Base-by-base conservation (phyloP, 306 rosid genomes). In the Ormosia emarginata region DNA sequence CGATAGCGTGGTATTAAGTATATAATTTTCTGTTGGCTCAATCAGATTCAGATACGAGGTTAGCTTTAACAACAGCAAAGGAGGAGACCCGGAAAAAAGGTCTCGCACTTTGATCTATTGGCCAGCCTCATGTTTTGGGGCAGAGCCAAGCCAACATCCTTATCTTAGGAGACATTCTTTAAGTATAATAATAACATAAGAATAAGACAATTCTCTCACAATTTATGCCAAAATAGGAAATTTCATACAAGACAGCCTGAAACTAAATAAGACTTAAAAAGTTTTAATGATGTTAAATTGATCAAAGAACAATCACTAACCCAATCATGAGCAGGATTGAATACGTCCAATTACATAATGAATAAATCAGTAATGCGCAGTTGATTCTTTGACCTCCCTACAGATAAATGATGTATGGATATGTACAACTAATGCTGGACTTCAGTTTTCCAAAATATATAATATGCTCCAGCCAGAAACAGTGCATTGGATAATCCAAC, bases 341-440 rank as follows among this genome's bases (percentile, higher is more conserved):
- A 34, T 56, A 44, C n/a, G 47, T 67, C 81, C 6, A 34, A 70
- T 81, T 36, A 47, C 34, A 70, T 8, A 46, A 80, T 29, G 69
- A 67, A 86, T 41, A 30, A 47, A 67, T 59, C 77, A 57, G 59
- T 41, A 57, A 47, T 7, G 39, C 1, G 69, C 33, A 70, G 61
- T 66, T 61, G 29, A 69, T 67, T 64, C 44, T 62, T 44, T 67
- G 57, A 79, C 62, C 74, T 41, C 81, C 49, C 4, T 50, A 77
- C 64, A 29, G 74, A 79, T 62, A 62, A 55, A 83, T 44, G 52
- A 29, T 81, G 13, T 73, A 83, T 24, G 17, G 68, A 78, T 67
- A 79, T 75, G 64, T 86, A 74, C 77, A 64, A 17, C 58, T 57
- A 49, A 49, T 53, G 64, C 78, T 13, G 80, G 69, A 55, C 80